Evolutionary conservation across 2,329 filamentous ascomycete genomes (phyloP).

Genomic region (Botrytis medusae): DNA sequence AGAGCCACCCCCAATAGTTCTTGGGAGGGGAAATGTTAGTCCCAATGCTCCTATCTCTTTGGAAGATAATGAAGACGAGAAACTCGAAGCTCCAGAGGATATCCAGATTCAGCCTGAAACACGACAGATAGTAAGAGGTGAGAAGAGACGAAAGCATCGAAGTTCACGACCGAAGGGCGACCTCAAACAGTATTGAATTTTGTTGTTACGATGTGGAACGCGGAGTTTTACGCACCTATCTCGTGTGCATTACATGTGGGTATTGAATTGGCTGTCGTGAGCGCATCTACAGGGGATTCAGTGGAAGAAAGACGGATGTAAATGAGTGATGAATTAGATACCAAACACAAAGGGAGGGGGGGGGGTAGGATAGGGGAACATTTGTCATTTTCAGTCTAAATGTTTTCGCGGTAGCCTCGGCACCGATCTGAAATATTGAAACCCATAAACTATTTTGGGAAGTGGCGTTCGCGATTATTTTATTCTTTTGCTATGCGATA

Average conservation of each 20-base stretch:
- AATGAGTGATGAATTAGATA: constrained; percentile 8
- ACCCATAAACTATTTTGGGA: background rate
- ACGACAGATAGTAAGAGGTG: constrained; percentile 11
- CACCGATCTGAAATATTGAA: background rate
- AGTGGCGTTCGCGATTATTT: background rate
- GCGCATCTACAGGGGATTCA: background rate
- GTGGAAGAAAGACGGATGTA: background rate
- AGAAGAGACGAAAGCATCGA: constrained; percentile 17
- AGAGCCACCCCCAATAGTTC: constrained; percentile 18
- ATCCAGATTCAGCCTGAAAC: constrained; percentile 18
- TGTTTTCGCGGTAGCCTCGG: background rate
- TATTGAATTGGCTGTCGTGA: background rate
- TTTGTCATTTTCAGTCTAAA: background rate
- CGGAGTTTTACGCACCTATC: background rate
- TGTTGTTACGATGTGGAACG: background rate
- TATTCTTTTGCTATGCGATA: background rate
- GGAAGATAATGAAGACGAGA: constrained; percentile 16
- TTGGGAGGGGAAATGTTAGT: constrained; percentile 8
- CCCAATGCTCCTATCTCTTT: constrained; percentile 2
- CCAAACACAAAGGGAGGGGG: background rate
- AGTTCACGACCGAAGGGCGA: constrained; percentile 11
- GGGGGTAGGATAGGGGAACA: background rate
- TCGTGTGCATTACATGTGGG: background rate
- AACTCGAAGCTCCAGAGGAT: constrained; percentile 15
- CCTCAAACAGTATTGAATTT: background rate